Evolutionary conservation across 768 basidiomycete species (phyloP).

Genomic region (Hypholoma sublateritium): DNA sequence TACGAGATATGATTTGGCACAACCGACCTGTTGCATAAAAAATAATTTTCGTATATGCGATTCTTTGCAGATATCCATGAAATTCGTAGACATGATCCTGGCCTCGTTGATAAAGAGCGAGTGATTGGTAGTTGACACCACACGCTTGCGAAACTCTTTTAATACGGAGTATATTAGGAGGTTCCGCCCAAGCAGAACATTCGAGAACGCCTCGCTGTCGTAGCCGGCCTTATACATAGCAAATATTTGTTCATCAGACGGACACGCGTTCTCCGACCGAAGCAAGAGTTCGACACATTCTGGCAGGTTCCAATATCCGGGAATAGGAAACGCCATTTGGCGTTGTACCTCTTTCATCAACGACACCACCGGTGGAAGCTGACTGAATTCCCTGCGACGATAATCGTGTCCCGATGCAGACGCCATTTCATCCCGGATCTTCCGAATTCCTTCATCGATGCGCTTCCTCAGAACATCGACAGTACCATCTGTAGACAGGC

Average conservation of each 20-base stretch:
- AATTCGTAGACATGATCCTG: conserved; percentile 35
- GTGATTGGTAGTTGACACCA: conserved; percentile 20
- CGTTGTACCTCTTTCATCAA: conserved; percentile 45
- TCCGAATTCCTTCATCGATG: conserved; percentile 34
- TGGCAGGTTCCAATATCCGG: conserved; percentile 48
- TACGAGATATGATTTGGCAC: neutral
- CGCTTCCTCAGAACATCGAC: conserved; percentile 36
- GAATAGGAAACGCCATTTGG: conserved; percentile 44
- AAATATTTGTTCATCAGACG: conserved; percentile 41
- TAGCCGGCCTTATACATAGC: conserved; percentile 23
- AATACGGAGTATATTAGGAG: conserved; percentile 33
- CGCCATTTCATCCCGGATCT: conserved; percentile 29
- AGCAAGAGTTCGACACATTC: conserved; percentile 36
- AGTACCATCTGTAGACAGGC: conserved; percentile 34
- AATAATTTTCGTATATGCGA: conserved; percentile 47
- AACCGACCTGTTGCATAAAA: conserved; percentile 50
- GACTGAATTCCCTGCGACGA: conserved; percentile 38
- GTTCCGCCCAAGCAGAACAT: conserved; percentile 33
- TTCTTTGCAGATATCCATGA: conserved; percentile 48
- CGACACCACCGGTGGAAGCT: conserved; percentile 42
- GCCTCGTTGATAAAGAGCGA: conserved; percentile 44
- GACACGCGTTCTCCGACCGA: conserved; percentile 23
- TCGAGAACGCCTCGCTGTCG: conserved; percentile 18
- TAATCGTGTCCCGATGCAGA: conserved; percentile 17
- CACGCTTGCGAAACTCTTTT: conserved; percentile 28